Conservation (phyloP, 805 yeast genomes). For the Priceomyces fermenticarens region DNA sequence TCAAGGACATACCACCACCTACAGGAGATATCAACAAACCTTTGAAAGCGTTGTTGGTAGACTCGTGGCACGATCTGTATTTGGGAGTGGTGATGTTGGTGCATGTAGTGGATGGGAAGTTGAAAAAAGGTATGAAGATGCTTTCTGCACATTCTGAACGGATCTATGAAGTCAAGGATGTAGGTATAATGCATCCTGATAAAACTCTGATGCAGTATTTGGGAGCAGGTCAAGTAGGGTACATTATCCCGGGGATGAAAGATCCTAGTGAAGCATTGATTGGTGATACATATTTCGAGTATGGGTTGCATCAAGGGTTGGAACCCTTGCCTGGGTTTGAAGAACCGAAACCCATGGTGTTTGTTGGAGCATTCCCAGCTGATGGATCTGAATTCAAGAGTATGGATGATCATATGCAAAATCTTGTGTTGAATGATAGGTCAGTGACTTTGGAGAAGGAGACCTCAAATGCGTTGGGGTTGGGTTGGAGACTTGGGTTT, state of each 20-base stretch:
- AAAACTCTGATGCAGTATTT: constrained; percentile 60
- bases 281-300: constrained; percentile 83
- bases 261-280: constrained; percentile 80
- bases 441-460: constrained; percentile 87
- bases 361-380: constrained; percentile 96
- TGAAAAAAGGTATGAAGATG: constrained; percentile 72
- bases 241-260: constrained; percentile 92
- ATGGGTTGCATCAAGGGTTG: constrained; percentile 51
- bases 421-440: constrained; percentile 85
- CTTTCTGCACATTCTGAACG: constrained; percentile 73
- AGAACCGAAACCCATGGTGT: constrained; percentile 97
- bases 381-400: constrained; percentile 88
- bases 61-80: constrained; percentile 95
- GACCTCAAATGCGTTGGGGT: constrained; percentile 90
- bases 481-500: constrained; percentile 97
- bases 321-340: constrained; percentile 92
- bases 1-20: constrained; percentile 81
- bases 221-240: constrained; percentile 91
- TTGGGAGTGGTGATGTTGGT: constrained; percentile 87
- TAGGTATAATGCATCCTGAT: constrained; percentile 95
- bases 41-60: constrained; percentile 78
- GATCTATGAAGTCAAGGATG: constrained; percentile 84
- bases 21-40: constrained; percentile 52
- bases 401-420: constrained; percentile 85
- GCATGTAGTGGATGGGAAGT: constrained; percentile 77